phyloP scores from a whole-genome alignment of 257 asterid genomes.

The Haberlea rhodopensis region DNA sequence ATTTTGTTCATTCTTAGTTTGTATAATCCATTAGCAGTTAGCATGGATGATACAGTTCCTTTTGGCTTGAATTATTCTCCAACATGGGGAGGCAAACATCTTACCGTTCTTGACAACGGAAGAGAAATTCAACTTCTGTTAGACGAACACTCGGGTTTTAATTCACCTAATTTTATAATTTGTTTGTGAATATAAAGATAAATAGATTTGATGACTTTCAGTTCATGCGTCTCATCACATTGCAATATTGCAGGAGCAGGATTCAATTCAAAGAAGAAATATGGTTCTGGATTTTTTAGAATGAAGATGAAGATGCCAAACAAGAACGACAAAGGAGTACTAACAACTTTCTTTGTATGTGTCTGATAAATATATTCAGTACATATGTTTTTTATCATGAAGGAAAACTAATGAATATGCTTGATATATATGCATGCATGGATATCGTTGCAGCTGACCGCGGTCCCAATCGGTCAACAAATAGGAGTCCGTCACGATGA shows the following conservation, averaged over 20 bases:
- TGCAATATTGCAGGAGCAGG: background rate
- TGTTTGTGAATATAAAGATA: too few relatives aligned
- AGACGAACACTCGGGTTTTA: background rate
- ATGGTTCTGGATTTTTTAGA: background rate
- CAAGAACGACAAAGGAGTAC: background rate
- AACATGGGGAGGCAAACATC: background rate
- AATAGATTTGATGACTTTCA: too few relatives aligned
- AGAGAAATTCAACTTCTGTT: background rate
- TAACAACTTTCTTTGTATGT: background rate
- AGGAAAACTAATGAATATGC: background rate
- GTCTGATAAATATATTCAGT: background rate
- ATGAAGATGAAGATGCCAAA: background rate
- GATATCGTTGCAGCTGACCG: background rate
- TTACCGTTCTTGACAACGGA: background rate
- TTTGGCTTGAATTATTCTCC: background rate
- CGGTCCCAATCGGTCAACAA: background rate
- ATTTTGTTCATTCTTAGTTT: background rate
- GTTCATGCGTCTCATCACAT: too few relatives aligned
- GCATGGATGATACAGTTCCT: background rate
- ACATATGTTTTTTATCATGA: background rate
- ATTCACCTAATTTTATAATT: background rate
- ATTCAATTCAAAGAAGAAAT: background rate
- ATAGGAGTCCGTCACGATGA: background rate
- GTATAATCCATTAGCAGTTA: background rate
- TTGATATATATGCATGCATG: background rate